Base-by-base conservation (phyloP, 257 asterid genomes). In the Salvia miltiorrhiza region DNA sequence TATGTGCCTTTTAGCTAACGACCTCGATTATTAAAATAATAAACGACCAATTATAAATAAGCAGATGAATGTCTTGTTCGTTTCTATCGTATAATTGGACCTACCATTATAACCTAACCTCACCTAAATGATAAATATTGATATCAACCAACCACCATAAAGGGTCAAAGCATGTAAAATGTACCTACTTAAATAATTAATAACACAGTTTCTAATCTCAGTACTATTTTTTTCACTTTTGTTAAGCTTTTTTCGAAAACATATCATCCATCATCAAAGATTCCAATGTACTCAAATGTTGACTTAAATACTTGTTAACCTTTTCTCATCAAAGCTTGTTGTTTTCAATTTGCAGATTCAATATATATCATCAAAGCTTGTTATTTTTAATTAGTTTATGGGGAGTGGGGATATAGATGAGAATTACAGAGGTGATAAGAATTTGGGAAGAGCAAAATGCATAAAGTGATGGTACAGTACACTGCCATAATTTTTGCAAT, bases 381-480 rank as follows among this genome's bases (percentile, higher is more conserved):
- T 35, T 35, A n/a, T n/a, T 55, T 9, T 55, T 55, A 4, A 4
- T 55, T 17, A 28, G 19, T 47, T 49, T 12, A 3, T 28, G 17
- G 21, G 48, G 47, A 43, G 2, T 44, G 24, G 19, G 14, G 55
- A 55, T 44, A 9, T 47, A 52, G 52, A 23, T 76, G 54, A 20
- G 50, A 76, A 47, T n/a, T 62, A 21, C 37, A 69, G 40, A 33
- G 74, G 66, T 48, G 26, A 59, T 65, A 54, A 54, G 63, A 60
- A 58, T 63, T 74, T 23, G 70, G 74, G 77, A 63, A 50, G 70
- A 45, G 66, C 43, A 39, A 67, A 59, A 37, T 53, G 73, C 32
- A 71, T 13, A 43, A 6, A 74, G 66, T 64, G 65, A 60, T 45
- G 59, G 62, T 43, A 52, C 80, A 60, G 54, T 53, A 70, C 67